A percentile compares a stretch with the other conserved stretches of the same genome.
Evolutionary conservation across 2,329 filamentous ascomycete species (phyloP).

Genomic region (Colletotrichum euphorbiae): DNA sequence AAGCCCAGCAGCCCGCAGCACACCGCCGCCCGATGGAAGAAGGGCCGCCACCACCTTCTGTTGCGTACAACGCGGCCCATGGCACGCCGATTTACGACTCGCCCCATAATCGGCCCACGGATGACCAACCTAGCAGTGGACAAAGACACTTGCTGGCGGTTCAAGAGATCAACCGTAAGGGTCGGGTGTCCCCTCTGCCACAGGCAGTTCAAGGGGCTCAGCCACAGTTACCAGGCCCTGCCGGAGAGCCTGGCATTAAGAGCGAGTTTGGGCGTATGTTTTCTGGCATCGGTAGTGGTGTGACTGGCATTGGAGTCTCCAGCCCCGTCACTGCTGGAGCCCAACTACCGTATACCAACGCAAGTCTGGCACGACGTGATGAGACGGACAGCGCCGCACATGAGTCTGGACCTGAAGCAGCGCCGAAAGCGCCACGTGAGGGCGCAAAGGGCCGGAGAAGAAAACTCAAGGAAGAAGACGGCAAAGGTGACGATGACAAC

Average conservation of each 20-base stretch:
- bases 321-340: conserved; percentile 61
- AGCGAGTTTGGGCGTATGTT: conserved; percentile 96
- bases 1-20: conserved; percentile 51
- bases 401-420: conserved; percentile 57
- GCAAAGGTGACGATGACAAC: conserved; percentile 73
- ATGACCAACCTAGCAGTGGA: conserved; percentile 67
- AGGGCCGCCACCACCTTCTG: conserved; percentile 60
- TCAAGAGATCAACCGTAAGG: conserved; percentile 83
- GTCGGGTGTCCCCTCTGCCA: conserved; percentile 87
- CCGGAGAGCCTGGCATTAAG: conserved; percentile 89
- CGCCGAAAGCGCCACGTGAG: conserved; percentile 49
- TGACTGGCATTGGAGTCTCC: conserved; percentile 62
- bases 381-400: conserved; percentile 59
- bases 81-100: conserved; percentile 57
- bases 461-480: conserved; percentile 82
- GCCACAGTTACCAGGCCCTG: conserved; percentile 80
- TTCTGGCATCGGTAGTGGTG: conserved; percentile 81
- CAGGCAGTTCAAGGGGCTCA: conserved; percentile 95
- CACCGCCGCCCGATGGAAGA: conserved; percentile 60
- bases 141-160: conserved; percentile 79
- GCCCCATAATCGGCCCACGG: conserved; percentile 56
- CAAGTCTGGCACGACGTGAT: conserved; percentile 62
- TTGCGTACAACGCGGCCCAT: conserved; percentile 60
- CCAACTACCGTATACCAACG: conserved; percentile 59
- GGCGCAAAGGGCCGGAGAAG: conserved; percentile 68